These are phyloP conservation scores for Neocucurbitaria cava DNA, from an alignment of 2,329 filamentous ascomycete genomes.

Conservation along the genomic window DNA sequence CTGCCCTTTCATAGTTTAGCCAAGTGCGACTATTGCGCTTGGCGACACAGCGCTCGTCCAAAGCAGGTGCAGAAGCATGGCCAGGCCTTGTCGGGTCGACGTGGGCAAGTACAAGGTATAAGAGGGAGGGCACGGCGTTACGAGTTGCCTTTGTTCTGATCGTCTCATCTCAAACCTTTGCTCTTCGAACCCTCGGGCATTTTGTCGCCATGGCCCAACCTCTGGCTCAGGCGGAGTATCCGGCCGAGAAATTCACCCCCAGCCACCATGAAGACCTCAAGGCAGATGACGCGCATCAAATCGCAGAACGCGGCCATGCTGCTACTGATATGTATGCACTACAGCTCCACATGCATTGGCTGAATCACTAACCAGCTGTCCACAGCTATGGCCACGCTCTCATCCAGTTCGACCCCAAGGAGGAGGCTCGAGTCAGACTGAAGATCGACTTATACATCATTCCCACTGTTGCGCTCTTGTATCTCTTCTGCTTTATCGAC, in stretches of 20 bases:
- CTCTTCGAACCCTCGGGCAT: background rate
- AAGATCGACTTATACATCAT: constrained; percentile 73
- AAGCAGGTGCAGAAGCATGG: constrained; percentile 2
- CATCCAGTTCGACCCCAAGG: constrained; percentile 59
- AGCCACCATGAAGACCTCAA: constrained; percentile 41
- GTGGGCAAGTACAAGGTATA: constrained; percentile 1
- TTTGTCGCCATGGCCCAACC: constrained; percentile 13
- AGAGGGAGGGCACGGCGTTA: constrained; percentile 12
- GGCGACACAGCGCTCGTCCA: constrained; percentile 5
- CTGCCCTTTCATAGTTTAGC: constrained; percentile 7
- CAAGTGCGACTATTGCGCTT: constrained; percentile 4
- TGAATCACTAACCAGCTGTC: constrained; percentile 6
- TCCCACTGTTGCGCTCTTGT: constrained; percentile 70
- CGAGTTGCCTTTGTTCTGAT: constrained; percentile 8
- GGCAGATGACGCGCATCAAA: constrained; percentile 28
- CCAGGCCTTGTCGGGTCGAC: background rate
- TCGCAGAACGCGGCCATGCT: constrained; percentile 37
- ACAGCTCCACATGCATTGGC: background rate
- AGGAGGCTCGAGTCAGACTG: constrained; percentile 63
- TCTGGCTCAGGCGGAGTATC: constrained; percentile 5
- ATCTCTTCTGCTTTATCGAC: constrained; percentile 77
- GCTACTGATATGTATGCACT: constrained; percentile 44
- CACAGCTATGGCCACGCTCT: constrained; percentile 43
- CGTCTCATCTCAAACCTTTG: background rate
- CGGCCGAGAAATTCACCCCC: constrained; percentile 22